A percentile compares a stretch with the other conserved stretches of the same genome.
phyloP scores from a whole-genome alignment of 1,284 basidiomycete genomes.

The Malassezia dermatis region DNA sequence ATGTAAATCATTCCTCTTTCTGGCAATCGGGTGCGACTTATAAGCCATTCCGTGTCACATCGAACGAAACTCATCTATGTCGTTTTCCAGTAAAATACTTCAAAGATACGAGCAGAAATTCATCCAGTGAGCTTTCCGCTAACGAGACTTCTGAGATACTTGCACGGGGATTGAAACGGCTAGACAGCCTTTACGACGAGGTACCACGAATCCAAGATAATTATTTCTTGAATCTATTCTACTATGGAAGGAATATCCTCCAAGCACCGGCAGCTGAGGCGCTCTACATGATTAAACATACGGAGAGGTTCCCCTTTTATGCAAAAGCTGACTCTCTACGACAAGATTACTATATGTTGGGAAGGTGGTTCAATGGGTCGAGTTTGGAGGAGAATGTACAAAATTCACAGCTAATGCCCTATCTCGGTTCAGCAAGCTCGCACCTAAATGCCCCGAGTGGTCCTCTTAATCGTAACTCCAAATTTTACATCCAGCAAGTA shows the following conservation, averaged over 20 bases:
- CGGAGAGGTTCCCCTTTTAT: not conserved
- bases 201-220: not conserved
- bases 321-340: not conserved
- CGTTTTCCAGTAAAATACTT: not conserved
- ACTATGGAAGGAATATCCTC: not conserved
- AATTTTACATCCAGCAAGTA: slow-evolving; percentile 5
- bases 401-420: not conserved
- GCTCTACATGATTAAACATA: not conserved
- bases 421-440: not conserved
- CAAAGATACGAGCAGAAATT: not conserved
- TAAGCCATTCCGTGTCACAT: slow-evolving; percentile 3
- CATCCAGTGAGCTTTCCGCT: not conserved
- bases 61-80: slow-evolving; percentile 6
- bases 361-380: not conserved
- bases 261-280: not conserved
- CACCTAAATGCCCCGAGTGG: not conserved
- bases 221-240: slow-evolving; percentile 9
- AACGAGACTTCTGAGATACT: not conserved
- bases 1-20: not conserved
- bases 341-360: slow-evolving; percentile 8
- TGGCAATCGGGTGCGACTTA: not conserved
- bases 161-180: not conserved
- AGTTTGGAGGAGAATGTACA: not conserved
- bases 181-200: not conserved
- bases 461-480: not conserved